Conservation (phyloP, 345 rosid genomes). For the Laguncularia racemosa region DNA sequence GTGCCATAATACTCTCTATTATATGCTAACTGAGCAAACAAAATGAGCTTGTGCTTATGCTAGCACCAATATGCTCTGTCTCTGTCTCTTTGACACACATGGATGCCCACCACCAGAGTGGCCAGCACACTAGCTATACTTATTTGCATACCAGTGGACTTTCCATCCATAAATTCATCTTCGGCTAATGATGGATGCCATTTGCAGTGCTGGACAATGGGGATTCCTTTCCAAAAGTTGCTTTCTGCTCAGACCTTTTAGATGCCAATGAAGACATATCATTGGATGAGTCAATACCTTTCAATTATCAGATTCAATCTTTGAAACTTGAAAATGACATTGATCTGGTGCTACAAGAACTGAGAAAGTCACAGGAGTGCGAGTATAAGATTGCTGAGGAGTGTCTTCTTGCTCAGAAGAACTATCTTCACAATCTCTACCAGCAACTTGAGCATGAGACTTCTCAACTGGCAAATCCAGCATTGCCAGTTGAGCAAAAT, state of each 20-base stretch:
- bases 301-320: conserved; percentile 32
- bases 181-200: not conserved
- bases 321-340: conserved; percentile 63
- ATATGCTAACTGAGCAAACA: too few relatives aligned
- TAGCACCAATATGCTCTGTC: too few relatives aligned
- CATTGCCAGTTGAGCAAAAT: conserved; percentile 21
- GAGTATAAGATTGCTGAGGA: conserved; percentile 65
- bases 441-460: conserved; percentile 62
- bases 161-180: too few relatives aligned
- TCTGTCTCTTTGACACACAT: too few relatives aligned
- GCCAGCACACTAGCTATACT: too few relatives aligned
- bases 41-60: too few relatives aligned
- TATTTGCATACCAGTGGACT: too few relatives aligned
- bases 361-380: conserved; percentile 47
- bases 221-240: conserved; percentile 21
- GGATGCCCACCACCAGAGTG: too few relatives aligned
- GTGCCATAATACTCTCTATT: too few relatives aligned
- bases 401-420: conserved; percentile 51
- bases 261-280: conserved; percentile 12
- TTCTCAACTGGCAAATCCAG: conserved; percentile 27
- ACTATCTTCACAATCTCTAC: conserved; percentile 44
- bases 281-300: conserved; percentile 12
- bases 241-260: conserved; percentile 16
- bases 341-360: conserved; percentile 40
- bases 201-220: conserved; percentile 26